Percentiles rank a stretch among this genome's conserved stretches.
Conservation (phyloP, 192 early-diverging fungal species). For the Backusella liffmaniae region DNA sequence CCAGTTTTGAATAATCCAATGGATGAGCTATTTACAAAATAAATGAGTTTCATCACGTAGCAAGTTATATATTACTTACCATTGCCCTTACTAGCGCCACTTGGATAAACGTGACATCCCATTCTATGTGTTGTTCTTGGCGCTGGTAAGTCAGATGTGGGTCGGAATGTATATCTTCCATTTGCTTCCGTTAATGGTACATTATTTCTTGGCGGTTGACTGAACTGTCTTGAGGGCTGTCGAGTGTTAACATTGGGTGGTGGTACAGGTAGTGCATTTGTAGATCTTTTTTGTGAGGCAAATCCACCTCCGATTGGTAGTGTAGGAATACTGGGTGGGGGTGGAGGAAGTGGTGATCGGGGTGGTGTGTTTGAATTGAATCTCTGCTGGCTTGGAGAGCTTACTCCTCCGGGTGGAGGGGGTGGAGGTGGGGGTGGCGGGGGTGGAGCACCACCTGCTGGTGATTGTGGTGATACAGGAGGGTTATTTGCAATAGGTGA, state of each 20-base stretch:
- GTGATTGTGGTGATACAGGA: not conserved
- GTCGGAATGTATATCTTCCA: conserved; percentile 28
- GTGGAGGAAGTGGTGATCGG: conserved; percentile 6
- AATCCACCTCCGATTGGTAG: not conserved
- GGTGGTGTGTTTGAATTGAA: not conserved
- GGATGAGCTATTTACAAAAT: conserved; percentile 11
- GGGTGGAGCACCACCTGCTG: not conserved
- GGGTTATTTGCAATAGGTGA: conserved; percentile 4
- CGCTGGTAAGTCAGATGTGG: conserved; percentile 18
- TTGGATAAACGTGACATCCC: conserved; percentile 22
- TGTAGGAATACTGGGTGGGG: conserved; percentile 3
- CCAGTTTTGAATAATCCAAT: conserved; percentile 9
- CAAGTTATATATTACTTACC: conserved; percentile 8
- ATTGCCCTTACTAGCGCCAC: conserved; percentile 19
- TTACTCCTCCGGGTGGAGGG: not conserved
- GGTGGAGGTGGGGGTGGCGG: conserved; percentile 21
- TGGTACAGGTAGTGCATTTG: not conserved
- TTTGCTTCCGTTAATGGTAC: conserved; percentile 20
- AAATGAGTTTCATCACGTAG: not conserved
- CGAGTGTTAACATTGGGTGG: not conserved
- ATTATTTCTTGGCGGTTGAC: not conserved
- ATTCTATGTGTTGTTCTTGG: not conserved
- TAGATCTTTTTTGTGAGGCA: not conserved
- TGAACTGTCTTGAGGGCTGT: not conserved
- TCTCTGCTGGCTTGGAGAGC: not conserved